A percentile compares a stretch with the other conserved stretches of the same genome.
Evolutionary conservation across 495 filamentous ascomycete genomes (phyloP).

Genomic region (Neurospora sp.): DNA sequence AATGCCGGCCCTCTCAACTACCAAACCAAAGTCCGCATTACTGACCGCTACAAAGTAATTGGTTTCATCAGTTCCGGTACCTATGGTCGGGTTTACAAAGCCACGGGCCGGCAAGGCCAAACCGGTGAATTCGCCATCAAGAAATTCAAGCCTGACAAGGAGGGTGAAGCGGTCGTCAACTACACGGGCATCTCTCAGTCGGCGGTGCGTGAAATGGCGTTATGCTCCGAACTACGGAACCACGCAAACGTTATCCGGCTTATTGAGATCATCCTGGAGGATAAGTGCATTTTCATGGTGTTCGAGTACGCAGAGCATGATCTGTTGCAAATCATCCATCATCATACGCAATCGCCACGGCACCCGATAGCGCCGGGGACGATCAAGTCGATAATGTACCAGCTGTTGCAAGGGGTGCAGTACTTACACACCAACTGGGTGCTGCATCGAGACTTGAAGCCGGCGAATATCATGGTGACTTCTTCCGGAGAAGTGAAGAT

Average conservation of each 20-base stretch:
- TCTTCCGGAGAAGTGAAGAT: constrained; percentile 82
- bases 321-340: constrained; percentile 94
- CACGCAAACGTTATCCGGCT: constrained; percentile 87
- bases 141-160: constrained; percentile 99
- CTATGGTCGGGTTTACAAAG: constrained; percentile 99
- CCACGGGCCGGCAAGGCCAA: constrained; percentile 60
- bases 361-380: constrained; percentile 79
- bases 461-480: constrained; percentile 98
- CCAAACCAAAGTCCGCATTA: constrained; percentile 78
- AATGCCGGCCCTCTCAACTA: constrained; percentile 43
- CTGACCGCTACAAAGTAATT: constrained; percentile 87
- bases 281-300: constrained; percentile 99
- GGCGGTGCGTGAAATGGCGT: constrained; percentile 95
- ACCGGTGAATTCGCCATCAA: constrained; percentile 90
- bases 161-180: constrained; percentile 73
- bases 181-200: constrained; percentile 98
- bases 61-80: constrained; percentile 98
- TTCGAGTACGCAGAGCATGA: constrained; percentile 99
- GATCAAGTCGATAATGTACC: constrained; percentile 87
- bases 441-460: constrained; percentile 90
- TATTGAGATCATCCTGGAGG: constrained; percentile 93
- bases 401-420: constrained; percentile 84
- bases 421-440: constrained; percentile 98
- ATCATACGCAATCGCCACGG: constrained; percentile 81
- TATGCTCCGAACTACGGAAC: constrained; percentile 75